A percentile compares a stretch with the other conserved stretches of the same genome.
phyloP scores from a whole-genome alignment of 257 asterid species.

The Plantago ovata region DNA sequence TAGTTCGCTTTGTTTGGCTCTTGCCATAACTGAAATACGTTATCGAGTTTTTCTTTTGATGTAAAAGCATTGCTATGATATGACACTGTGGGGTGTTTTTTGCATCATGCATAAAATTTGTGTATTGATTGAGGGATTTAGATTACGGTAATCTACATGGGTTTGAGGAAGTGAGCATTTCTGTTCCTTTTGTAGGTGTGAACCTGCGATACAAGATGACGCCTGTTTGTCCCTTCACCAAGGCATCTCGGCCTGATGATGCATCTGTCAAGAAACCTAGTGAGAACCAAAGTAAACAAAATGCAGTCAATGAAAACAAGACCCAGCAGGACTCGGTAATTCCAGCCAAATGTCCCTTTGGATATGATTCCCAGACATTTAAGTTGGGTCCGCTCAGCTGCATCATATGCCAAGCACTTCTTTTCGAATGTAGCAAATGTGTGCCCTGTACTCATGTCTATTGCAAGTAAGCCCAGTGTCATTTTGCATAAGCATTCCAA shows the following conservation, averaged over 20 bases:
- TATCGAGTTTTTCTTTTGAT: not conserved
- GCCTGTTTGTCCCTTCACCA: constrained; percentile 85
- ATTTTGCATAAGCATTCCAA: not conserved
- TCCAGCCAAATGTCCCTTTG: constrained; percentile 57
- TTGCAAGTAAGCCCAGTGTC: constrained; percentile 71
- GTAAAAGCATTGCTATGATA: not conserved
- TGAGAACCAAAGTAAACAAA: constrained; percentile 60
- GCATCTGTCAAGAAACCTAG: constrained; percentile 48
- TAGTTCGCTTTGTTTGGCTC: no score
- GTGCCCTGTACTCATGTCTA: constrained; percentile 85
- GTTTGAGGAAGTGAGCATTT: not conserved
- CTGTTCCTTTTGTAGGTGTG: constrained; percentile 29
- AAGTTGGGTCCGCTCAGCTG: constrained; percentile 97
- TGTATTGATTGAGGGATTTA: constrained; percentile 12
- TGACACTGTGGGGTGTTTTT: constrained; percentile 2
- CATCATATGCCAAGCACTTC: constrained; percentile 90
- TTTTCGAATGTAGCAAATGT: constrained; percentile 82
- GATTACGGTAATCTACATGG: constrained; percentile 4
- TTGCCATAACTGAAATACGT: no score
- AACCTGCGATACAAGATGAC: constrained; percentile 74
- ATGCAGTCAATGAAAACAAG: constrained; percentile 32
- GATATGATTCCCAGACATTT: constrained; percentile 79
- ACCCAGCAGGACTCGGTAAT: constrained; percentile 39
- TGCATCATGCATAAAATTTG: constrained; percentile 4
- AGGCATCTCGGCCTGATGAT: constrained; percentile 79